Evolutionary conservation across 2,329 filamentous ascomycete genomes (phyloP).

Genomic region (Aspergillus novofumigatus): DNA sequence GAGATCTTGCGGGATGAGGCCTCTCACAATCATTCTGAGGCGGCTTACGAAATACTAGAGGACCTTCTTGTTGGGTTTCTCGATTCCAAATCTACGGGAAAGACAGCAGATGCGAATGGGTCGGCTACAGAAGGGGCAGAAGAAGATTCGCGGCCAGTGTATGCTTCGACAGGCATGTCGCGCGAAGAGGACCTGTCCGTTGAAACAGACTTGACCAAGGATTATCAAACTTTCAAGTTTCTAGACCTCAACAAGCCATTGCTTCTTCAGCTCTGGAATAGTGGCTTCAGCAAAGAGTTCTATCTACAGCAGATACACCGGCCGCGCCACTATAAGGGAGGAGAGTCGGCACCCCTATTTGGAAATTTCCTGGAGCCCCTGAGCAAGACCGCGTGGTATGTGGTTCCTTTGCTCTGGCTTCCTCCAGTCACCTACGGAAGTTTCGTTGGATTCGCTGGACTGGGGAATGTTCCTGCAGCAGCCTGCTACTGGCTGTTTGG

Average conservation of each 20-base stretch:
- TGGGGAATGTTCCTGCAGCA: conserved; percentile 48
- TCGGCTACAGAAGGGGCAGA: conserved; percentile 25
- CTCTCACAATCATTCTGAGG: conserved; percentile 82
- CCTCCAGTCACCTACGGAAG: conserved; percentile 74
- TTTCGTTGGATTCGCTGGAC: conserved; percentile 59
- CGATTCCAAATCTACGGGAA: conserved; percentile 54
- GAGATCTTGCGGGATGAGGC: conserved; percentile 75
- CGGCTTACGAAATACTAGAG: conserved; percentile 93
- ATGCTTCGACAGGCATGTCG: conserved; percentile 75
- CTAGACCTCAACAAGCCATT: conserved; percentile 82
- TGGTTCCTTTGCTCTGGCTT: conserved; percentile 79
- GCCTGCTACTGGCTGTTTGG: conserved; percentile 66
- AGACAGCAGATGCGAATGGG: conserved; percentile 37
- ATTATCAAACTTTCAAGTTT: conserved; percentile 92
- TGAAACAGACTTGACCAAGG: conserved; percentile 70
- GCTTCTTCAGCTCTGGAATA: conserved; percentile 80
- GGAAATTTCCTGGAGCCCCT: conserved; percentile 99
- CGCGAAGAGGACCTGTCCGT: conserved; percentile 78
- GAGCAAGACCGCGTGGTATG: conserved; percentile 90
- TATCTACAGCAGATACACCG: conserved; percentile 95
- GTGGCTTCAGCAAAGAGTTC: conserved; percentile 90
- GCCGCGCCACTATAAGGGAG: conserved; percentile 91
- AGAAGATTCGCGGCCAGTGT: conserved; percentile 28
- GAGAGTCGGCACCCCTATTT: conserved; percentile 86
- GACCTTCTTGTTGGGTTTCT: conserved; percentile 83